These are phyloP conservation scores for Gaultheria prostrata DNA, from an alignment of 148 eudicot species.

Conservation along the genomic window DNA sequence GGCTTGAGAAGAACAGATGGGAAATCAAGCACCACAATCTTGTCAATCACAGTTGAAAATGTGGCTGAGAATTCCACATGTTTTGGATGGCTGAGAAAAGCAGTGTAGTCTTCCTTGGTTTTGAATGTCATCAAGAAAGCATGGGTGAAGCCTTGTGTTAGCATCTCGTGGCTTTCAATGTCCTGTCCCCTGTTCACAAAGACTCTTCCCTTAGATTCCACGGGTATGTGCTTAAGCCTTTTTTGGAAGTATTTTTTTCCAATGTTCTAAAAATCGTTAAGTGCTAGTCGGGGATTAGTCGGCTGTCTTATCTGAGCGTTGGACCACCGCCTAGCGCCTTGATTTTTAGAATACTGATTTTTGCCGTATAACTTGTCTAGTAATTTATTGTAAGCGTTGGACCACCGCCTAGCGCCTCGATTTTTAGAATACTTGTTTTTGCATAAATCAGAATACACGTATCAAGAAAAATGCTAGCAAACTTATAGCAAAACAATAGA, in stretches of 20 bases:
- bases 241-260: neutral
- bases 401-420: too few relatives aligned
- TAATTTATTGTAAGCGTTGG: too few relatives aligned
- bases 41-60: slow-evolving; percentile 60
- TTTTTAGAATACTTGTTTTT: too few relatives aligned
- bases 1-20: slow-evolving; percentile 58
- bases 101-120: slow-evolving; percentile 57
- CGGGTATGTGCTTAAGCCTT: neutral
- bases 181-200: slow-evolving; percentile 65
- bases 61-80: slow-evolving; percentile 69
- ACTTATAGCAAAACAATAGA: too few relatives aligned
- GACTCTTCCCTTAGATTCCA: neutral
- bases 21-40: slow-evolving; percentile 80
- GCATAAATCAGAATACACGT: too few relatives aligned
- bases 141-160: slow-evolving; percentile 87
- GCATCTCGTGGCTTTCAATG: slow-evolving; percentile 73
- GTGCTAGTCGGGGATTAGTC: too few relatives aligned
- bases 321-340: too few relatives aligned
- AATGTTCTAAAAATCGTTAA: too few relatives aligned
- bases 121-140: slow-evolving; percentile 73
- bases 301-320: too few relatives aligned
- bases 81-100: slow-evolving; percentile 56
- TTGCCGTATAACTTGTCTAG: too few relatives aligned
- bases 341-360: too few relatives aligned
- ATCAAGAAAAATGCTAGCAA: too few relatives aligned